Base-by-base conservation (phyloP, 208 protist species). In the Acanthamoeba triangularis region DNA sequence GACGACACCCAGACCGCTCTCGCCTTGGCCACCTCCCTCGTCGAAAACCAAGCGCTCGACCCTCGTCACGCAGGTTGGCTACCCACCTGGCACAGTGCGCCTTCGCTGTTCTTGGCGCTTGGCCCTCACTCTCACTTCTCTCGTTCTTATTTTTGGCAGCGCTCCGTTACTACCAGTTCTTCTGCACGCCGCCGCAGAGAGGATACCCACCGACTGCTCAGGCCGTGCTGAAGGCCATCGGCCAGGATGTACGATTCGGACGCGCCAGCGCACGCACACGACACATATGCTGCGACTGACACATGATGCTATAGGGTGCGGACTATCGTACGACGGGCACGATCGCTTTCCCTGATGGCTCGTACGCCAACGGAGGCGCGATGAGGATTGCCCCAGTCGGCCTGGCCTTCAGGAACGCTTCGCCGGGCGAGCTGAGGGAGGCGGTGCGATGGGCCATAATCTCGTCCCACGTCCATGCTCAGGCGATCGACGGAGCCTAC, bases 131-230 rank as follows among this genome's bases (percentile, higher is more conserved):
- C 74, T n/a, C 35, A 13, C 10, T 82, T 82, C 3, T 82, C n/a
- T 82, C 3, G 74, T 30, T 41, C 5, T n/a, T n/a, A 5, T 41
- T 47, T 10, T 4, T 47, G 5, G 41, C 61, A 80, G 69, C 69
- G 13, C 69, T 80, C 23, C 69, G 69, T 30, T 80, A 80, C 69
- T 80, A 80, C 37, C 69, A 80, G 69, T 80, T 80, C 69, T 80
- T 80, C 37, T 28, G 28, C 37, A 80, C 69, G 14, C 20, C 30
- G 20, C 69, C 69, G 0, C 49, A 88, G 52, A 14, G 80, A 25
- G 80, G 80, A 16, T 88, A 88, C 44, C 80, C 80, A 3, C 80
- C 49, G 11, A 65, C 80, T 33, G 41, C 80, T 23, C 49, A 54
- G 28, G 80, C 41, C 28, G 80, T 63, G 23, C 47, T 88, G 23